These are phyloP conservation scores for Coemansia sp. DNA, from an alignment of 192 early-diverging fungal species.

Conservation along the genomic window DNA sequence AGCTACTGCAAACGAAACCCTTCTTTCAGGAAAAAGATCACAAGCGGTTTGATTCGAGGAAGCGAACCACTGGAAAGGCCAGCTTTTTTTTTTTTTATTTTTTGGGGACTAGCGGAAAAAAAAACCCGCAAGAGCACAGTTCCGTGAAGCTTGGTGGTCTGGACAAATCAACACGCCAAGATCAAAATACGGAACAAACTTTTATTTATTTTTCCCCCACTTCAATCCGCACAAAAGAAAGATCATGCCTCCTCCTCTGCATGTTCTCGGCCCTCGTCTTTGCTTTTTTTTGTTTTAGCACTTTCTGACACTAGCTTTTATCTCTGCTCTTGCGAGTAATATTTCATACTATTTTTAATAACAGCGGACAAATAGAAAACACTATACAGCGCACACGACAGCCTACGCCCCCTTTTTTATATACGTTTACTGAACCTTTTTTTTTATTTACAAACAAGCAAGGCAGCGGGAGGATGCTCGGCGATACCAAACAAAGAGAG, in stretches of 20 bases:
- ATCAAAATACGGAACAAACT: not conserved
- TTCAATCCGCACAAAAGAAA: not conserved
- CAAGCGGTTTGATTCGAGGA: too few relatives aligned
- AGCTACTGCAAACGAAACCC: too few relatives aligned
- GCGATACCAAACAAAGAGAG: slow-evolving; percentile 41
- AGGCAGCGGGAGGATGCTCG: not conserved
- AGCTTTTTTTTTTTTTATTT: too few relatives aligned
- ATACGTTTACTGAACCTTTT: not conserved
- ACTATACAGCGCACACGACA: too few relatives aligned
- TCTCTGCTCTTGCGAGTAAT: not conserved
- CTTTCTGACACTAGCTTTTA: not conserved
- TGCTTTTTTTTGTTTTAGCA: not conserved
- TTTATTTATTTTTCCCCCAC: too few relatives aligned
- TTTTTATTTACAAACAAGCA: not conserved
- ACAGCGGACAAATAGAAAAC: not conserved
- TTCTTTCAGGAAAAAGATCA: too few relatives aligned
- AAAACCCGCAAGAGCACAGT: too few relatives aligned
- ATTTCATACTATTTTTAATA: slow-evolving; percentile 3
- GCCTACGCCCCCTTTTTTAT: too few relatives aligned
- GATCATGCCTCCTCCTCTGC: not conserved
- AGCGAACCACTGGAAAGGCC: too few relatives aligned
- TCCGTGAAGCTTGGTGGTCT: too few relatives aligned
- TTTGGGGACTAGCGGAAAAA: too few relatives aligned
- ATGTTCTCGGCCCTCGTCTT: slow-evolving; percentile 3
- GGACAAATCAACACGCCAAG: too few relatives aligned